These are phyloP conservation scores for Phytophthora agathidicida DNA, from an alignment of 352 stramenopile genomes.

Conservation along the genomic window DNA sequence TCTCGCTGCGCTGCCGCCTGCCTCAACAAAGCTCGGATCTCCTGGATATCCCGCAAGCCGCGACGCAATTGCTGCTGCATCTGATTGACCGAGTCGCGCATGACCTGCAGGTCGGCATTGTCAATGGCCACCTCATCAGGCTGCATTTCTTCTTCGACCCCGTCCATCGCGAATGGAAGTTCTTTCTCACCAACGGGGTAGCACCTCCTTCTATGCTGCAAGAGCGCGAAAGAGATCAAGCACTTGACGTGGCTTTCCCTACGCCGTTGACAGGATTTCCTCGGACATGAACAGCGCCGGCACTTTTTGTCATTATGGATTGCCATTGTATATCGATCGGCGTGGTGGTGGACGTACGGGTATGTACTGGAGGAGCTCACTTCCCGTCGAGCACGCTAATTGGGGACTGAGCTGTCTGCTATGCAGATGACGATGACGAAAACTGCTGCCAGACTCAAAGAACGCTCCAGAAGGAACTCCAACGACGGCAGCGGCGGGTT, in stretches of 20 bases:
- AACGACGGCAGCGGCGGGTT: slow-evolving; percentile 2
- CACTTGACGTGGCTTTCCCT: slow-evolving; percentile 2
- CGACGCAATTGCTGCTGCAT: slow-evolving; percentile 40
- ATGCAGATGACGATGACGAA: slow-evolving; percentile 2
- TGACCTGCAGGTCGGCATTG: slow-evolving; percentile 23
- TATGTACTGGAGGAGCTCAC: neutral
- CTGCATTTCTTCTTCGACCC: slow-evolving; percentile 7
- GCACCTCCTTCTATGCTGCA: slow-evolving; percentile 10
- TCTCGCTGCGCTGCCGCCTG: slow-evolving; percentile 13
- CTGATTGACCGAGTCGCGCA: slow-evolving; percentile 30
- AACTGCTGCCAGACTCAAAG: slow-evolving; percentile 16
- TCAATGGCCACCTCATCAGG: slow-evolving; percentile 19
- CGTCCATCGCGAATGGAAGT: neutral
- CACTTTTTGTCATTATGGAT: slow-evolving; percentile 21
- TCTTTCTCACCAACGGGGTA: neutral
- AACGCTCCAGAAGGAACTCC: slow-evolving; percentile 28
- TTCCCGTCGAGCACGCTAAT: slow-evolving; percentile 28
- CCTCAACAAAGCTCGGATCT: slow-evolving; percentile 33
- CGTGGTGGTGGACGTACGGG: neutral
- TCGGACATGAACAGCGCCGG: slow-evolving; percentile 12
- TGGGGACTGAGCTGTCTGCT: slow-evolving; percentile 18
- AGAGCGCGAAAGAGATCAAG: slow-evolving; percentile 4
- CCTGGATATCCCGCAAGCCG: slow-evolving; percentile 28
- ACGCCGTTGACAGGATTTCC: slow-evolving; percentile 19
- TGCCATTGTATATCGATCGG: slow-evolving; percentile 1